Evolutionary conservation across 2,329 filamentous ascomycete species (phyloP).

Genomic region (Stachybotrys echinatus): DNA sequence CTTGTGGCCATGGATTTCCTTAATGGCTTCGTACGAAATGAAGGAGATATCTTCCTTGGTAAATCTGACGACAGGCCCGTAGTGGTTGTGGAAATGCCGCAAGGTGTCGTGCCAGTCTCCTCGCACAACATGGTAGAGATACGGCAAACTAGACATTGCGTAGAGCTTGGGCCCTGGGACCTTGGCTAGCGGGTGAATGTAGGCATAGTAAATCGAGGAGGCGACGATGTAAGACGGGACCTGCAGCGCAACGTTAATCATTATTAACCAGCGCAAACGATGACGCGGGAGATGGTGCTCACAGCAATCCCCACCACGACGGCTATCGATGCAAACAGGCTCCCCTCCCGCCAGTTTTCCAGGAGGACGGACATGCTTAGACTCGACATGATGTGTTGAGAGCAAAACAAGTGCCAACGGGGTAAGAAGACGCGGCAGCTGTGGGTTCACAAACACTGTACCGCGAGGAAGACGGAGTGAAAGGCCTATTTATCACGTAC

Average conservation of each 20-base stretch:
- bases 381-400: no score
- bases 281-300: neutral
- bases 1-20: constrained; percentile 27
- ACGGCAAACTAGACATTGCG: neutral
- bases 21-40: constrained; percentile 23
- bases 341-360: no score
- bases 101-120: neutral
- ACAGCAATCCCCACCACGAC: neutral
- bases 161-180: neutral
- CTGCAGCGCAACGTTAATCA: neutral
- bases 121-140: neutral
- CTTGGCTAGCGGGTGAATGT: neutral
- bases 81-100: constrained; percentile 8
- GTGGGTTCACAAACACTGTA: no score
- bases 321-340: neutral
- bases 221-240: neutral
- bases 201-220: neutral
- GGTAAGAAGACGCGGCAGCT: no score
- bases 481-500: no score
- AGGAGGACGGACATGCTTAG: no score
- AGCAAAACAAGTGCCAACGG: no score
- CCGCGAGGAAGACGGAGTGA: no score
- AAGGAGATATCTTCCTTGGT: constrained; percentile 31
- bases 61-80: constrained; percentile 27
- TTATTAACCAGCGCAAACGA: neutral